Evolutionary conservation across 164 flowering plant species (phyloP).

Genomic region (Magnolia kwangsiensis): DNA sequence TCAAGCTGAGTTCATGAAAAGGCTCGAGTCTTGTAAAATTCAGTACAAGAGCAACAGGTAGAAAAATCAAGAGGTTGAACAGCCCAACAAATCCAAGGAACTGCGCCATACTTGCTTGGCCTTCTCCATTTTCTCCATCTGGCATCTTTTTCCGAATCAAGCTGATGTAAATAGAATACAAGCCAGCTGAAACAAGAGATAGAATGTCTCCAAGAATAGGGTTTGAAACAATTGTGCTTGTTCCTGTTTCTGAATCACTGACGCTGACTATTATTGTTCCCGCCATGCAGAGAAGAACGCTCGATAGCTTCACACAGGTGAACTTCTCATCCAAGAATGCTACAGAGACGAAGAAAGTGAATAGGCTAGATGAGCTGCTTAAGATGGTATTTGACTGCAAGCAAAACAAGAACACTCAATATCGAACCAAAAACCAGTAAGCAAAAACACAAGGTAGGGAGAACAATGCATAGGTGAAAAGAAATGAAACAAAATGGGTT

Average conservation of each 20-base stretch:
- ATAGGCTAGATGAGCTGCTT: constrained; percentile 91
- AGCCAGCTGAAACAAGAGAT: constrained; percentile 65
- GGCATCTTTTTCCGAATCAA: constrained; percentile 83
- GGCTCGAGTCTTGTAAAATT: constrained; percentile 63
- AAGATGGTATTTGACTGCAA: constrained; percentile 91
- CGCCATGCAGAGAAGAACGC: constrained; percentile 94
- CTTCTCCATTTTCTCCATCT: constrained; percentile 66
- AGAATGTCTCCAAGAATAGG: constrained; percentile 86
- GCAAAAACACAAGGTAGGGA: background rate
- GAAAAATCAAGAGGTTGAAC: constrained; percentile 75
- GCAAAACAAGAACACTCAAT: constrained; percentile 5
- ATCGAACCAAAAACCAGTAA: constrained; percentile 2
- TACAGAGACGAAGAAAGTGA: constrained; percentile 82
- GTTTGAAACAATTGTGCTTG: constrained; percentile 47
- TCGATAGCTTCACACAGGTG: constrained; percentile 79
- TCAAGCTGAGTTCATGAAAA: constrained; percentile 53
- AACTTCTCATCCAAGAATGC: constrained; percentile 82
- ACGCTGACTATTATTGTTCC: constrained; percentile 90
- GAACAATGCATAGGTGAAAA: background rate
- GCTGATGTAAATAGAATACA: constrained; percentile 83
- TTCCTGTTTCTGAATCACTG: constrained; percentile 53
- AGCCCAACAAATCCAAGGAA: constrained; percentile 93
- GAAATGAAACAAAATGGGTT: background rate
- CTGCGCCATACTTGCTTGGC: constrained; percentile 78
- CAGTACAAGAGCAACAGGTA: constrained; percentile 74